These are phyloP conservation scores for Exophiala aquamarina DNA, from an alignment of 2,329 filamentous ascomycete genomes.

Conservation along the genomic window DNA sequence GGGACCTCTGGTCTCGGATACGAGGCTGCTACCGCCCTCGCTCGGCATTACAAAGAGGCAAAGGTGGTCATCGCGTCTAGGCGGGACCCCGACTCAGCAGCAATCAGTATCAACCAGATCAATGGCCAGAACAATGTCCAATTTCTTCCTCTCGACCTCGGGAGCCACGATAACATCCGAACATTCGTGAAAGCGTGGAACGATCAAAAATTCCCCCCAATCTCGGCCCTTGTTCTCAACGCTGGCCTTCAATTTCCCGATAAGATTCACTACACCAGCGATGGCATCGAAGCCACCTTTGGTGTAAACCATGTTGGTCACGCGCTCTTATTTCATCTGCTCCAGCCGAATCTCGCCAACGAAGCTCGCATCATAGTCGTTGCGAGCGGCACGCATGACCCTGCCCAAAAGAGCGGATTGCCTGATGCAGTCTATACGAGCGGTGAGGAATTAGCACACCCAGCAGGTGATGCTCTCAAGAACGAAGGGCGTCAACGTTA, in stretches of 20 bases:
- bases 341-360: slow-evolving; percentile 40
- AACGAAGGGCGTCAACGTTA: slow-evolving; percentile 43
- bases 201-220: slow-evolving; percentile 38
- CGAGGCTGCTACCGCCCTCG: slow-evolving; percentile 41
- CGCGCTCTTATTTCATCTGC: slow-evolving; percentile 50
- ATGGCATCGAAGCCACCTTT: slow-evolving; percentile 52
- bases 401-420: slow-evolving; percentile 42
- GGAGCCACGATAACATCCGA: slow-evolving; percentile 41
- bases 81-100: slow-evolving; percentile 43
- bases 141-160: slow-evolving; percentile 48
- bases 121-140: slow-evolving; percentile 42
- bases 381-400: slow-evolving; percentile 50
- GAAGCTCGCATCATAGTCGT: slow-evolving; percentile 48
- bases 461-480: slow-evolving; percentile 30
- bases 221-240: slow-evolving; percentile 49
- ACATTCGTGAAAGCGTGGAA: slow-evolving; percentile 41
- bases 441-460: slow-evolving; percentile 48
- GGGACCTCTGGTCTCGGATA: slow-evolving; percentile 49
- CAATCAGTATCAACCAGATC: slow-evolving; percentile 43
- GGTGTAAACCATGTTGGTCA: slow-evolving; percentile 53
- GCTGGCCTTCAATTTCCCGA: slow-evolving; percentile 48
- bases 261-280: slow-evolving; percentile 34
- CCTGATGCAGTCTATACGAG: slow-evolving; percentile 45
- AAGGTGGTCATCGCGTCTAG: slow-evolving; percentile 47
- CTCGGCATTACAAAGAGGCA: slow-evolving; percentile 41